These are phyloP conservation scores for Artomyces pyxidatus DNA, from an alignment of 768 basidiomycete genomes.

Conservation along the genomic window DNA sequence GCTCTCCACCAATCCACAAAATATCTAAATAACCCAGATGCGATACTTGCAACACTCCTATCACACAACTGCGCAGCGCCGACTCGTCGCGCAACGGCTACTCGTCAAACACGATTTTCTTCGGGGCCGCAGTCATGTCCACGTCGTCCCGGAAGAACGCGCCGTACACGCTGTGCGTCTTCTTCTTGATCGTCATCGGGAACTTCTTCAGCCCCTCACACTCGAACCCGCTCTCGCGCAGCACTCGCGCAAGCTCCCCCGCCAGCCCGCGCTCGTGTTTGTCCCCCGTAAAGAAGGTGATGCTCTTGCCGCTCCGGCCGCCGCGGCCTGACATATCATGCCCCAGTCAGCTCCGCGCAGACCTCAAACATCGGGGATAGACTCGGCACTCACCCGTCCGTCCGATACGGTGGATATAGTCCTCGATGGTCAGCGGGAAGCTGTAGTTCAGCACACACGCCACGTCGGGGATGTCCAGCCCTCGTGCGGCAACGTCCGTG, in stretches of 20 bases:
- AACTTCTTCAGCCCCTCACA: slow-evolving; percentile 73
- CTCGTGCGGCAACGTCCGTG: slow-evolving; percentile 95
- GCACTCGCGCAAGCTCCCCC: slow-evolving; percentile 87
- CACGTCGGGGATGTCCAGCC: slow-evolving; percentile 95
- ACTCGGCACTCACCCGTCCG: slow-evolving; percentile 56
- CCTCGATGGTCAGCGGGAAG: slow-evolving; percentile 95
- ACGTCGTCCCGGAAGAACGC: slow-evolving; percentile 75
- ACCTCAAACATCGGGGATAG: not conserved
- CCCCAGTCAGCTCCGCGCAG: not conserved
- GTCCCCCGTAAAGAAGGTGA: slow-evolving; percentile 96
- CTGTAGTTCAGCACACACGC: slow-evolving; percentile 93
- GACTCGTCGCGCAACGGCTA: not conserved
- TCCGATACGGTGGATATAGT: slow-evolving; percentile 87
- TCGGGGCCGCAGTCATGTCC: slow-evolving; percentile 50
- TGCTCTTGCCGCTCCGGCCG: slow-evolving; percentile 81
- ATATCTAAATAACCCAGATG: no score
- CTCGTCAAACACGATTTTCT: slow-evolving; percentile 66
- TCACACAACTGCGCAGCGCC: not conserved
- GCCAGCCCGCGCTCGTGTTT: slow-evolving; percentile 79
- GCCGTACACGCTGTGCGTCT: slow-evolving; percentile 83
- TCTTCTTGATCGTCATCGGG: slow-evolving; percentile 97
- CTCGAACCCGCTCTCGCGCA: slow-evolving; percentile 81
- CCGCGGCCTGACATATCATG: slow-evolving; percentile 59
- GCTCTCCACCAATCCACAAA: no score
- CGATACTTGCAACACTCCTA: not conserved